phyloP scores from a whole-genome alignment of 176 grass and related monocot genomes.

The Phoenix dactylifera region DNA sequence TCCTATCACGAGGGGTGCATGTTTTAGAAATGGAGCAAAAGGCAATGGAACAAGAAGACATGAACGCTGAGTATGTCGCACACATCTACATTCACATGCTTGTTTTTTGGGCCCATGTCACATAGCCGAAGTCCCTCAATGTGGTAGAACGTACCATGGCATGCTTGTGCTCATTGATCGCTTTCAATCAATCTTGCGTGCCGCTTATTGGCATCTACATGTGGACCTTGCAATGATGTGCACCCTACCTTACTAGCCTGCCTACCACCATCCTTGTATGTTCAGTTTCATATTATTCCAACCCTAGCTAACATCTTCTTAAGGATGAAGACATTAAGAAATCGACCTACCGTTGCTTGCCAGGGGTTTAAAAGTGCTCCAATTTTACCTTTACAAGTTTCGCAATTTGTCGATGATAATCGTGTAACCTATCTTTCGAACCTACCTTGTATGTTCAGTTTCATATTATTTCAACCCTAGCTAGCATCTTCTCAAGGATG shows the following conservation, averaged over 20 bases:
- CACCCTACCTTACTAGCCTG: constrained; percentile 13
- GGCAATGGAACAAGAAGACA: too few species aligned
- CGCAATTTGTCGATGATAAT: too few species aligned
- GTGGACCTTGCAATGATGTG: constrained; percentile 13
- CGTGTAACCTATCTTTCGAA: too few species aligned
- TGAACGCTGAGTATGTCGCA: too few species aligned
- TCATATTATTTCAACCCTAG: constrained; percentile 1
- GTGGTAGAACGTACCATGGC: neutral
- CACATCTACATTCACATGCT: neutral
- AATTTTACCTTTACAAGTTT: too few species aligned
- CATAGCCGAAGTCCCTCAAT: constrained; percentile 1
- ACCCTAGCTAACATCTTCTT: neutral
- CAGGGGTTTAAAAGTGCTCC: too few species aligned
- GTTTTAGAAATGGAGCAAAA: too few species aligned
- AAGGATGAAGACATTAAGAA: too few species aligned
- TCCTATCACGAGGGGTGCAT: too few species aligned
- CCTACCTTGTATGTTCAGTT: neutral
- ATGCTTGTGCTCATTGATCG: constrained; percentile 18
- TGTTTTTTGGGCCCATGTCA: constrained; percentile 4
- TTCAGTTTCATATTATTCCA: neutral
- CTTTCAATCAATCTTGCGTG: constrained; percentile 19
- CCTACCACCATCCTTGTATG: neutral
- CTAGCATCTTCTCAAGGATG: neutral
- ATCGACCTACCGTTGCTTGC: neutral
- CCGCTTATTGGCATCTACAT: constrained; percentile 9